Percentiles rank a stretch among this genome's conserved stretches.
Conservation (phyloP, 208 protist genomes). For the Trypanosoma scelopori region DNA sequence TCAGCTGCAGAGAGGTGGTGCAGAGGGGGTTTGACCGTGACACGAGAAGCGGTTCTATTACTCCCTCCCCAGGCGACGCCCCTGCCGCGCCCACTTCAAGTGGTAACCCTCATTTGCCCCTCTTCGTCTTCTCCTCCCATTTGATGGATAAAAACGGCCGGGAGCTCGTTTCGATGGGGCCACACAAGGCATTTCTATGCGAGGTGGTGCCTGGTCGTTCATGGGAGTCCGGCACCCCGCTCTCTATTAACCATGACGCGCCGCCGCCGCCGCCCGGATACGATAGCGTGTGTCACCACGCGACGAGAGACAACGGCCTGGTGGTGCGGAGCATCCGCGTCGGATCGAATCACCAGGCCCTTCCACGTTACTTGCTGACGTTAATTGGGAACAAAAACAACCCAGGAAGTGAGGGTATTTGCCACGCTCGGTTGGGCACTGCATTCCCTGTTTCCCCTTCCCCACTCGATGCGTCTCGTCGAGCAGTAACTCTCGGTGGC, state of each 20-base stretch:
- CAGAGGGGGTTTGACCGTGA: slow-evolving; percentile 45
- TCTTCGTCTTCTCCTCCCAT: slow-evolving; percentile 62
- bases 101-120: slow-evolving; percentile 5
- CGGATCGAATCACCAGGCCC: slow-evolving; percentile 52
- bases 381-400: slow-evolving; percentile 22
- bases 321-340: slow-evolving; percentile 44
- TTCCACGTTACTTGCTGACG: slow-evolving; percentile 70
- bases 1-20: slow-evolving; percentile 42
- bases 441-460: background rate
- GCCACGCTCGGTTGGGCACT: background rate
- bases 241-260: slow-evolving; percentile 6
- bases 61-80: background rate
- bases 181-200: slow-evolving; percentile 66
- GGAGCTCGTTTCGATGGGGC: slow-evolving; percentile 15
- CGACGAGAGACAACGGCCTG: slow-evolving; percentile 1
- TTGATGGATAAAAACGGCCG: slow-evolving; percentile 48
- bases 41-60: background rate
- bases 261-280: slow-evolving; percentile 36
- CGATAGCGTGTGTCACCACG: slow-evolving; percentile 49
- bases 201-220: slow-evolving; percentile 57
- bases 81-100: background rate
- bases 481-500: background rate
- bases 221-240: slow-evolving; percentile 35
- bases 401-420: background rate
- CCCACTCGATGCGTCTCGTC: background rate